Conservation (phyloP, 2,329 filamentous ascomycete species). For the Chalaropsis ovoidea region DNA sequence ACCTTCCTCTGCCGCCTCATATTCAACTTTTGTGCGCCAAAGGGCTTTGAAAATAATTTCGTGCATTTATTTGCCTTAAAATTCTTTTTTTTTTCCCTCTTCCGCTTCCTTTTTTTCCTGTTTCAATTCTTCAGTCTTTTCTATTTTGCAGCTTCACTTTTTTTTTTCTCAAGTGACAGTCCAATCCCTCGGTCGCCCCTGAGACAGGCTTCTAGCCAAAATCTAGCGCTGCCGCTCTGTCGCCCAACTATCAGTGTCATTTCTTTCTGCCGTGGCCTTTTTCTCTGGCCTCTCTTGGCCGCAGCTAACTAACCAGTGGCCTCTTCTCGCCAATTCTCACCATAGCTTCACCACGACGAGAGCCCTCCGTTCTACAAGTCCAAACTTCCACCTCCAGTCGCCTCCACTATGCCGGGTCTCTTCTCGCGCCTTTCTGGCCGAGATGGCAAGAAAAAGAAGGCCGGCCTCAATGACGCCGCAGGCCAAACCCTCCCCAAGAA, state of each 20-base stretch:
- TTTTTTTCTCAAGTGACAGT: constrained; percentile 16
- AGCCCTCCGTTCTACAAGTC: not conserved
- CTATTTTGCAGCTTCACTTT: constrained; percentile 15
- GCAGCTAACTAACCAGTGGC: not conserved
- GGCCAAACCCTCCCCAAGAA: constrained; percentile 55
- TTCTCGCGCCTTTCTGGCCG: constrained; percentile 63
- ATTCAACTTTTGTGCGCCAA: constrained; percentile 1
- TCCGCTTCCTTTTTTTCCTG: not conserved
- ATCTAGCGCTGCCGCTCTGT: not conserved
- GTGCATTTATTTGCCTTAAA: not conserved
- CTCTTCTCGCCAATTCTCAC: not conserved
- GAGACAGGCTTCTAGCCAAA: constrained; percentile 13
- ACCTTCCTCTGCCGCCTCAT: constrained; percentile 4
- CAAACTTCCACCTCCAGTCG: not conserved
- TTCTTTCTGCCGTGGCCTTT: not conserved
- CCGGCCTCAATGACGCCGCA: constrained; percentile 41
- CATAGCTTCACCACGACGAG: not conserved
- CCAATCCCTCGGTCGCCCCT: constrained; percentile 15
- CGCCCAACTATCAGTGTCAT: not conserved
- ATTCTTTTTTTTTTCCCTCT: not conserved
- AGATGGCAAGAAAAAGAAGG: constrained; percentile 62
- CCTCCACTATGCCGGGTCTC: constrained; percentile 45
- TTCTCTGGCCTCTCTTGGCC: not conserved
- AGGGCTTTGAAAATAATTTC: constrained; percentile 9
- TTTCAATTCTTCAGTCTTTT: constrained; percentile 7